These are phyloP conservation scores for Nymphaea thermarum DNA, from an alignment of 164 flowering plant genomes.

Conservation along the genomic window DNA sequence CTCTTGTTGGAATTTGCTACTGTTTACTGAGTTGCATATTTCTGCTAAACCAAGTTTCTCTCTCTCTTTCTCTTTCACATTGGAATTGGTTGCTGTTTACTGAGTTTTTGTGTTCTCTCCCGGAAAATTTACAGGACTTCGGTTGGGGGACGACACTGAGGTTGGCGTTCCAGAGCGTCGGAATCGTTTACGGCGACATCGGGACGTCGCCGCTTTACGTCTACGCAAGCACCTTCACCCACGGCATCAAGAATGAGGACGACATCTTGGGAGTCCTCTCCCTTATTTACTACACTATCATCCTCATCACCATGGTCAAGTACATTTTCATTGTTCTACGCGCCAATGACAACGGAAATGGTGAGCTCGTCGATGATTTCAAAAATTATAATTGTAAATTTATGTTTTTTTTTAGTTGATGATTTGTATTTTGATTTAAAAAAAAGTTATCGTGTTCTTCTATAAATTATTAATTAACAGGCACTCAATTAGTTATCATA, in stretches of 20 bases:
- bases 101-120: too few relatives aligned
- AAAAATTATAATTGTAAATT: too few relatives aligned
- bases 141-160: constrained; percentile 38
- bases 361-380: constrained; percentile 16
- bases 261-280: constrained; percentile 66
- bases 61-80: neutral
- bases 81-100: neutral
- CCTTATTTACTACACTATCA: constrained; percentile 54
- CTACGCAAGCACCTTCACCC: constrained; percentile 42
- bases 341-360: constrained; percentile 79
- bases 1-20: neutral
- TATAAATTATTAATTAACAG: too few relatives aligned
- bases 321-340: constrained; percentile 58
- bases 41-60: too few relatives aligned
- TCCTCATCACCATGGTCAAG: constrained; percentile 55
- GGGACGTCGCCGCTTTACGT: constrained; percentile 85
- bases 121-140: constrained; percentile 3
- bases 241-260: constrained; percentile 39
- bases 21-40: too few relatives aligned
- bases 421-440: too few relatives aligned
- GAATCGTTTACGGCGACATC: constrained; percentile 70
- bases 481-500: too few relatives aligned
- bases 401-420: too few relatives aligned
- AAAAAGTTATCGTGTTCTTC: too few relatives aligned
- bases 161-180: constrained; percentile 72